These are phyloP conservation scores for Plantago rigida DNA, from an alignment of 305 asterid species.

Conservation along the genomic window DNA sequence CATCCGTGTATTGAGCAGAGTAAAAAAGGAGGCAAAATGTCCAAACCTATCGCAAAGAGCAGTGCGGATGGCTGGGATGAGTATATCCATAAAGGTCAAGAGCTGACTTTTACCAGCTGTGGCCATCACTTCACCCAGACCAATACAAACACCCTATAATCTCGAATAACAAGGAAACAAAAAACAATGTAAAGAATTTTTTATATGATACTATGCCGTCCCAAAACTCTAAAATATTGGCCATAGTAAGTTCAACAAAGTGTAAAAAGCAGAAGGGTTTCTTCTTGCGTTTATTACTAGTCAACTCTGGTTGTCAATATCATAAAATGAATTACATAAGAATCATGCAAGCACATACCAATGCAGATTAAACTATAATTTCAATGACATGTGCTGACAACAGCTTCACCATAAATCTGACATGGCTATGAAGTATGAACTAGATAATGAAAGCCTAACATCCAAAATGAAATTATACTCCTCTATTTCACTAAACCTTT, in stretches of 20 bases:
- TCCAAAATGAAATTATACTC: too few species aligned
- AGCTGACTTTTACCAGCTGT: conserved; percentile 93
- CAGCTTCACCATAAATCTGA: too few species aligned
- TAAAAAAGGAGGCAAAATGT: conserved; percentile 20
- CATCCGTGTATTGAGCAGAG: conserved; percentile 14
- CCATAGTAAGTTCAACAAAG: not conserved
- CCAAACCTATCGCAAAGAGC: conserved; percentile 94
- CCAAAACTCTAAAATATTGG: conserved; percentile 1
- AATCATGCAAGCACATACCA: not conserved
- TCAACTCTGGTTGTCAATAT: too few species aligned
- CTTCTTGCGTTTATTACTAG: not conserved
- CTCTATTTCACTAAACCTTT: too few species aligned
- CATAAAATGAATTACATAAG: too few species aligned
- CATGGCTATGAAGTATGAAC: too few species aligned
- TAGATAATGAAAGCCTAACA: too few species aligned
- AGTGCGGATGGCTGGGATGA: conserved; percentile 84
- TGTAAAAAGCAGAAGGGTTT: not conserved
- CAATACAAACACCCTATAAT: conserved; percentile 92
- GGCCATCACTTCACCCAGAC: conserved; percentile 96
- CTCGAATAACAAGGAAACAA: conserved; percentile 18
- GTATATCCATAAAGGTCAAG: conserved; percentile 74
- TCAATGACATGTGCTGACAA: too few species aligned
- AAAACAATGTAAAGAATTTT: conserved; percentile 1
- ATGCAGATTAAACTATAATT: too few species aligned
- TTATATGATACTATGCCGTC: not conserved